Evolutionary conservation across 2,329 filamentous ascomycete species (phyloP).

Genomic region (Coniochaeta prunicola): DNA sequence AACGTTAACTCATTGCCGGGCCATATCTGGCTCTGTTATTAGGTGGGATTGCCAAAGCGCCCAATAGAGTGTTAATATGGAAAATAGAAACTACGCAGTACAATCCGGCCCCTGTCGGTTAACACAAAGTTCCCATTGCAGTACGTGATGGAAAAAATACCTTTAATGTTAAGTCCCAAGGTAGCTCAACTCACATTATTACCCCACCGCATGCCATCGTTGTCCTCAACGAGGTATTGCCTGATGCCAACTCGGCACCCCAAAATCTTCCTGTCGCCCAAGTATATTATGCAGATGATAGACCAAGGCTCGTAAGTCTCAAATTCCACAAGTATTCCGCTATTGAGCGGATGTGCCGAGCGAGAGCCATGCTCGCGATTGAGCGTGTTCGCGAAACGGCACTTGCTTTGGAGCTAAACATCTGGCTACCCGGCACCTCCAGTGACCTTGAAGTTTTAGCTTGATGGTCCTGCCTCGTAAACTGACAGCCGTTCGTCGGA

Average conservation of each 20-base stretch:
- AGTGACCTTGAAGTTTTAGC: neutral
- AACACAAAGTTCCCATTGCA: neutral
- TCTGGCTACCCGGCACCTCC: neutral
- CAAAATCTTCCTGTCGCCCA: too few relatives aligned
- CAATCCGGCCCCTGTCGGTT: neutral
- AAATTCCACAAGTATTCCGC: too few relatives aligned
- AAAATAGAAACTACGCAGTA: neutral
- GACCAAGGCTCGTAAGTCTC: too few relatives aligned
- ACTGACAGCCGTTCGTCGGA: slow-evolving; percentile 8
- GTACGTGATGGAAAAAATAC: neutral
- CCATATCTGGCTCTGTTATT: slow-evolving; percentile 3
- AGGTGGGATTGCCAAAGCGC: slow-evolving; percentile 3
- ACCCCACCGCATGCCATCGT: neutral
- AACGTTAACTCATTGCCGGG: neutral
- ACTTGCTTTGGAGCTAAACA: neutral
- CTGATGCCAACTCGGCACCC: neutral
- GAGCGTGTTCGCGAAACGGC: too few relatives aligned
- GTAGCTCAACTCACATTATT: neutral
- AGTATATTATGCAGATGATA: too few relatives aligned
- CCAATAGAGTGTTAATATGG: slow-evolving; percentile 7
- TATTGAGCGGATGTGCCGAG: too few relatives aligned
- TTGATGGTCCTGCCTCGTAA: neutral
- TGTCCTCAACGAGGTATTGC: too few relatives aligned
- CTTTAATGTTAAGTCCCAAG: slow-evolving; percentile 3
- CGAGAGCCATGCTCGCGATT: too few relatives aligned